Evolutionary conservation across 1,284 basidiomycete species (phyloP).

Genomic region (Malassezia equina): DNA sequence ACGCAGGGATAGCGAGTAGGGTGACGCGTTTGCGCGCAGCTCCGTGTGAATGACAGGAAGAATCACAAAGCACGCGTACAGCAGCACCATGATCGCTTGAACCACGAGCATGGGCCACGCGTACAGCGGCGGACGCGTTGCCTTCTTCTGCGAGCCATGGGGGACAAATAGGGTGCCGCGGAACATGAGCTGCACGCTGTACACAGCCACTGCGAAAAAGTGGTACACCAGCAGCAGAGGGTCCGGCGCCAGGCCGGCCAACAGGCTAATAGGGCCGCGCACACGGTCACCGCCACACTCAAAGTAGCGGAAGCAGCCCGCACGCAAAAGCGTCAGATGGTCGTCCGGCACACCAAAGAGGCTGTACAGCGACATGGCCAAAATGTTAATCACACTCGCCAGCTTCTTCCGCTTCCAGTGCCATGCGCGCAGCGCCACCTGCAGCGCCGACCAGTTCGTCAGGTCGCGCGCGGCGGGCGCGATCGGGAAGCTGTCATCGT

Average conservation of each 20-base stretch:
- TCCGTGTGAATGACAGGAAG: constrained; percentile 45
- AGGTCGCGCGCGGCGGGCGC: constrained; percentile 20
- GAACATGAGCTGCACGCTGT: constrained; percentile 78
- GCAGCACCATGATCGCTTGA: constrained; percentile 34
- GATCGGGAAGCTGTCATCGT: constrained; percentile 3
- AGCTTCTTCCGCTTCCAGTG: constrained; percentile 44
- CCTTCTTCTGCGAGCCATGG: not conserved
- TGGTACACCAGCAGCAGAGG: constrained; percentile 72
- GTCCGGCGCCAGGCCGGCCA: constrained; percentile 58
- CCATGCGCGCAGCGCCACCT: constrained; percentile 33
- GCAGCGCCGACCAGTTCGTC: constrained; percentile 26
- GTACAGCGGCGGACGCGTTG: constrained; percentile 11
- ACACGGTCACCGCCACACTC: constrained; percentile 82
- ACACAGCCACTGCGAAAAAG: constrained; percentile 91
- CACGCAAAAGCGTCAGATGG: constrained; percentile 68
- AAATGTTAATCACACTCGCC: constrained; percentile 43
- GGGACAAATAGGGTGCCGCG: constrained; percentile 43
- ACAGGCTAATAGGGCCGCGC: constrained; percentile 62
- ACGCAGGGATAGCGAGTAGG: not conserved
- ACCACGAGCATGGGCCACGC: constrained; percentile 32
- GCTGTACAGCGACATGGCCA: constrained; percentile 45
- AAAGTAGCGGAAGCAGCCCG: constrained; percentile 96
- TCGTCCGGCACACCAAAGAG: constrained; percentile 53
- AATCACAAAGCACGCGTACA: constrained; percentile 42
- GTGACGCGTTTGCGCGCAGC: constrained; percentile 24